Conservation (phyloP, 2,329 filamentous ascomycete species). For the Lachnellula occidentalis region DNA sequence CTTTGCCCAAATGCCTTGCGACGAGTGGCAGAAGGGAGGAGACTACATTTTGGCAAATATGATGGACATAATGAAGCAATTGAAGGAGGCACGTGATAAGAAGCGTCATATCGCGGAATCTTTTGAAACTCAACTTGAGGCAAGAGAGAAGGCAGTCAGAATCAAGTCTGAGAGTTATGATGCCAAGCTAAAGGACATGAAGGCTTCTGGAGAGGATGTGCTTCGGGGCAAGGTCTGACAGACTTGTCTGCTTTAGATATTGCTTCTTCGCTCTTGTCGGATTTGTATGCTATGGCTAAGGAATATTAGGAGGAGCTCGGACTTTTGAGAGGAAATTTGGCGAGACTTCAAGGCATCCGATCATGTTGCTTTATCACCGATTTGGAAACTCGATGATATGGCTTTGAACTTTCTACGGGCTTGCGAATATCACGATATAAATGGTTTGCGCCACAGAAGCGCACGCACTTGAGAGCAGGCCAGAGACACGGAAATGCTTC, state of each 20-base stretch:
- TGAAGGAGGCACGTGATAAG: slow-evolving; percentile 22
- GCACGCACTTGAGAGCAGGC: too few species aligned
- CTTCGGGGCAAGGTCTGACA: slow-evolving; percentile 10
- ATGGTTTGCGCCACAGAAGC: too few species aligned
- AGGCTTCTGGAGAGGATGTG: slow-evolving; percentile 12
- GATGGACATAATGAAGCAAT: slow-evolving; percentile 14
- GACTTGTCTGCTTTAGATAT: neutral
- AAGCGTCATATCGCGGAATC: slow-evolving; percentile 20
- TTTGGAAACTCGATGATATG: neutral
- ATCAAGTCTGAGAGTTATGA: slow-evolving; percentile 18
- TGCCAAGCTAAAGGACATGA: slow-evolving; percentile 25
- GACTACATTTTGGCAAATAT: slow-evolving; percentile 29
- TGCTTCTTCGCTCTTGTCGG: neutral
- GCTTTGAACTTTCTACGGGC: neutral
- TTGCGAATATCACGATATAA: neutral
- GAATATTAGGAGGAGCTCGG: neutral
- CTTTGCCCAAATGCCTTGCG: slow-evolving; percentile 19
- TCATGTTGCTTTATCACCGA: neutral
- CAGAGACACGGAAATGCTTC: too few species aligned
- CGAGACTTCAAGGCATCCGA: neutral
- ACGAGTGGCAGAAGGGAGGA: slow-evolving; percentile 30
- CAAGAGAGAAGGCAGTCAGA: slow-evolving; percentile 23
- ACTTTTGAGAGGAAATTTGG: neutral
- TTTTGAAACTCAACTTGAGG: slow-evolving; percentile 26
- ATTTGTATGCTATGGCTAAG: neutral